A percentile compares a stretch with the other conserved stretches of the same genome.
Conservation (phyloP, 2,329 filamentous ascomycete species). For the Cercospora citrullina region DNA sequence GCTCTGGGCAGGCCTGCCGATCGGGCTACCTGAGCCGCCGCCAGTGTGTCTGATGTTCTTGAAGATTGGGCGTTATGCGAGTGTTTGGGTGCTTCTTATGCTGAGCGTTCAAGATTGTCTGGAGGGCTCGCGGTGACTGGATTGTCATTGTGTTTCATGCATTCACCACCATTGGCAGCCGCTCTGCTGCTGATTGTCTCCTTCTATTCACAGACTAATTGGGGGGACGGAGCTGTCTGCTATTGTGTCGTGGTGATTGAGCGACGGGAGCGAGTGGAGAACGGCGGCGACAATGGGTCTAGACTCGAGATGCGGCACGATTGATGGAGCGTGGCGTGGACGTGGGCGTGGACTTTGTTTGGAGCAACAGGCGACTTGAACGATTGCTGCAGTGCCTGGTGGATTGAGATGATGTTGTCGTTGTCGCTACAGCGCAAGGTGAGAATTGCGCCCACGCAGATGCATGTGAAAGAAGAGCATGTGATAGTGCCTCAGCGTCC, state of each 20-base stretch:
- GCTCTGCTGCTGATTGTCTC: neutral
- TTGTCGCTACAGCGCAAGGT: conserved; percentile 3
- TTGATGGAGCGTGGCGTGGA: neutral
- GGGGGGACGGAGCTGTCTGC: neutral
- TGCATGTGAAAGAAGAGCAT: conserved; percentile 10
- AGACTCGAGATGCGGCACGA: conserved; percentile 11
- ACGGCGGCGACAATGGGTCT: conserved; percentile 4
- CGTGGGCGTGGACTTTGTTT: neutral
- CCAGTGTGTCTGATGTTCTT: conserved; percentile 13
- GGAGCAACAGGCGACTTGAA: neutral
- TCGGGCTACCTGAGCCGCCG: conserved; percentile 13
- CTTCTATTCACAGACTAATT: neutral
- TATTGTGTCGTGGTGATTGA: neutral
- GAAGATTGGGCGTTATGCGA: neutral
- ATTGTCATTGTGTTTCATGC: conserved; percentile 7
- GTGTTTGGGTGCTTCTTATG: neutral
- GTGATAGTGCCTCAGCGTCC: conserved; percentile 5
- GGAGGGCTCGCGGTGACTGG: neutral
- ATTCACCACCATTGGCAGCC: neutral
- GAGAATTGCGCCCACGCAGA: conserved; percentile 9
- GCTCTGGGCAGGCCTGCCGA: conserved; percentile 13
- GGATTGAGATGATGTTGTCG: neutral
- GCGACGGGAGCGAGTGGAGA: neutral
- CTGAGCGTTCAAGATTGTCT: neutral
- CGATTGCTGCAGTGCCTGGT: neutral